Conservation (phyloP, 1,284 basidiomycete genomes). For the Pseudozyma flocculosa region DNA sequence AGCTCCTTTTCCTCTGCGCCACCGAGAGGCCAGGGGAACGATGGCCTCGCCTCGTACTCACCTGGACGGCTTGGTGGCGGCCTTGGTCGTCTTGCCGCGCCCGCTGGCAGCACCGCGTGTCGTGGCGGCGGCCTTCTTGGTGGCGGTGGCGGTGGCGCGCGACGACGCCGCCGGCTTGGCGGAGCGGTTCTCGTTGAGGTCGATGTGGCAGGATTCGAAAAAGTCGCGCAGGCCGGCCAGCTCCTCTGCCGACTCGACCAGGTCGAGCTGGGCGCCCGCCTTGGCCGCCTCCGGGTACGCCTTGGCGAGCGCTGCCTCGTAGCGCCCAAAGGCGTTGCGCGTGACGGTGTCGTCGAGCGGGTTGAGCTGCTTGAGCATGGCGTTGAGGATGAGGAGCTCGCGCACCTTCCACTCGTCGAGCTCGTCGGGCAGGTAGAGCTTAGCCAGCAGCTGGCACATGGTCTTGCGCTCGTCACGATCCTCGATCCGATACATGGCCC, state of each 20-base stretch:
- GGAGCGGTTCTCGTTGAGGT: no score
- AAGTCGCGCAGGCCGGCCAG: no score
- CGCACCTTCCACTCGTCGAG: constrained; percentile 62
- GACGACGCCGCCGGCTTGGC: no score
- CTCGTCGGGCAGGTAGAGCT: constrained; percentile 72
- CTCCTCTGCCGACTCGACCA: not conserved
- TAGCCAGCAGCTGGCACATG: constrained; percentile 74
- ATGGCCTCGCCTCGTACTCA: no score
- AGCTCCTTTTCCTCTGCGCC: no score
- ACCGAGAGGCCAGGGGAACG: no score
- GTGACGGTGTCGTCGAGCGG: constrained; percentile 65
- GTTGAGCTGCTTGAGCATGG: constrained; percentile 32
- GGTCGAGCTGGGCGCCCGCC: constrained; percentile 15
- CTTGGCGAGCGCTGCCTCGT: constrained; percentile 62
- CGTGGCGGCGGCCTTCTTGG: no score
- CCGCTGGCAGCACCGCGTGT: no score
- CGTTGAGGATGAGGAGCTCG: constrained; percentile 26
- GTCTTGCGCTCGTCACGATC: constrained; percentile 73
- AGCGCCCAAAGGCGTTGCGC: constrained; percentile 71
- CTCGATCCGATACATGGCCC: constrained; percentile 64
- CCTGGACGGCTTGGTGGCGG: no score
- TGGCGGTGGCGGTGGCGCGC: no score
- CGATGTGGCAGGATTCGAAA: no score
- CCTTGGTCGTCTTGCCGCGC: no score
- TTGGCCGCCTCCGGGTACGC: constrained; percentile 32